Percentiles rank a stretch among this genome's conserved stretches.
These are phyloP conservation scores for Pistacia atlantica DNA, from an alignment of 345 rosid species.

Conservation along the genomic window DNA sequence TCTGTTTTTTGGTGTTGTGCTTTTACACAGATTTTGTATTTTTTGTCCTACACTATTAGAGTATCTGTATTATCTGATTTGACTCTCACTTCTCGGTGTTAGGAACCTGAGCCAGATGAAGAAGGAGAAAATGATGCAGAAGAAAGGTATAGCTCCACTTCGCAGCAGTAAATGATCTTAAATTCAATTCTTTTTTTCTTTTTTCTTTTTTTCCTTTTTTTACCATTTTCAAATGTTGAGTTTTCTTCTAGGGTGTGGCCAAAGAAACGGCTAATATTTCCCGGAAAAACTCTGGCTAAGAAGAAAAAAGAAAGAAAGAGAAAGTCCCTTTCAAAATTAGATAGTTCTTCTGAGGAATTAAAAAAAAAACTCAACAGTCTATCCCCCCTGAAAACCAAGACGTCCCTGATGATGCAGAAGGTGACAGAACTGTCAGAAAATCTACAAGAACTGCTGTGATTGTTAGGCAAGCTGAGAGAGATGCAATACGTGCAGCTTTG, in stretches of 20 bases:
- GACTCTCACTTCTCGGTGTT: slow-evolving; percentile 21
- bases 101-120: slow-evolving; percentile 93
- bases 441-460: slow-evolving; percentile 82
- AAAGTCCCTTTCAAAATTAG: slow-evolving; percentile 54
- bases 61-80: not conserved
- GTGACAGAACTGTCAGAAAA: too few species aligned
- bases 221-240: not conserved
- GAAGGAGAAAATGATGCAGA: slow-evolving; percentile 60
- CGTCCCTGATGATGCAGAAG: not conserved
- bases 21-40: not conserved
- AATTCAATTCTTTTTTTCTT: not conserved
- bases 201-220: not conserved
- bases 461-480: slow-evolving; percentile 96
- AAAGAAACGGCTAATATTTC: slow-evolving; percentile 71
- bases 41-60: not conserved
- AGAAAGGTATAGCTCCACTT: slow-evolving; percentile 44
- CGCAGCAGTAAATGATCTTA: not conserved
- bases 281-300: slow-evolving; percentile 68
- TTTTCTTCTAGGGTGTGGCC: slow-evolving; percentile 35
- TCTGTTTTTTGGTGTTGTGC: not conserved
- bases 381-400: too few species aligned
- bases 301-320: slow-evolving; percentile 70
- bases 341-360: slow-evolving; percentile 40
- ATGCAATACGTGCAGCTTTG: slow-evolving; percentile 91
- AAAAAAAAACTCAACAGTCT: slow-evolving; percentile 21